Evolutionary conservation across 352 stramenopile species (phyloP).

Genomic region (Pythium folliculosum): DNA sequence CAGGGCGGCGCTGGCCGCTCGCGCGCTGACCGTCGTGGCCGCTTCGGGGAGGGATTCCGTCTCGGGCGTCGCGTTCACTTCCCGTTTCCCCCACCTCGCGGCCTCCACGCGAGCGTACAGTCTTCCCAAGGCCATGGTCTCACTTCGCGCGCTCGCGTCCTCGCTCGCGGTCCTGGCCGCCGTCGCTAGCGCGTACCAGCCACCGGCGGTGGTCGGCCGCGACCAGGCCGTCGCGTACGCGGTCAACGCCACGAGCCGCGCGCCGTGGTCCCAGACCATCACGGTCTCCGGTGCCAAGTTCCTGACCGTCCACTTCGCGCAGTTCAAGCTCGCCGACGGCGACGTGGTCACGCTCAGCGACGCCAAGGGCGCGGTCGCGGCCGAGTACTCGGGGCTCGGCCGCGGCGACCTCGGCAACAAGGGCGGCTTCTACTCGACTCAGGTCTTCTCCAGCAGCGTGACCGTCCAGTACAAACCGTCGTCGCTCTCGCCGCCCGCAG

Average conservation of each 20-base stretch:
- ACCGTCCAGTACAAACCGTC: slow-evolving; percentile 36
- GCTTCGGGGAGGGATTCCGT: too few relatives aligned
- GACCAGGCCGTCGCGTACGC: slow-evolving; percentile 28
- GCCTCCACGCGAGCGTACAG: not conserved
- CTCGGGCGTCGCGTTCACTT: not conserved
- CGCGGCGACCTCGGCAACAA: slow-evolving; percentile 30
- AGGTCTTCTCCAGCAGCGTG: slow-evolving; percentile 28
- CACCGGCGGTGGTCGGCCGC: slow-evolving; percentile 28
- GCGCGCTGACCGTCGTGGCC: too few relatives aligned
- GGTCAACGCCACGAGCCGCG: slow-evolving; percentile 31
- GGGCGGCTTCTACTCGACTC: slow-evolving; percentile 41
- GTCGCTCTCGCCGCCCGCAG: not conserved
- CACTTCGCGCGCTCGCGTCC: not conserved
- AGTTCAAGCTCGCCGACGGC: slow-evolving; percentile 36
- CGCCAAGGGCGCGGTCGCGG: slow-evolving; percentile 19
- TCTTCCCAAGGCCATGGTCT: slow-evolving; percentile 3
- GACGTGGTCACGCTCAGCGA: slow-evolving; percentile 36
- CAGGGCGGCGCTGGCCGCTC: too few relatives aligned
- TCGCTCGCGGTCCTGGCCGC: slow-evolving; percentile 7
- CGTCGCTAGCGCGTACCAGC: not conserved
- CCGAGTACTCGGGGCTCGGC: slow-evolving; percentile 37
- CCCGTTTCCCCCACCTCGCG: not conserved
- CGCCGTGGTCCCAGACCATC: slow-evolving; percentile 26
- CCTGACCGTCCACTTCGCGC: slow-evolving; percentile 44
- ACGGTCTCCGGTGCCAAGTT: slow-evolving; percentile 32